phyloP scores from a whole-genome alignment of 768 basidiomycete genomes.

The Nidularia pulvinata region DNA sequence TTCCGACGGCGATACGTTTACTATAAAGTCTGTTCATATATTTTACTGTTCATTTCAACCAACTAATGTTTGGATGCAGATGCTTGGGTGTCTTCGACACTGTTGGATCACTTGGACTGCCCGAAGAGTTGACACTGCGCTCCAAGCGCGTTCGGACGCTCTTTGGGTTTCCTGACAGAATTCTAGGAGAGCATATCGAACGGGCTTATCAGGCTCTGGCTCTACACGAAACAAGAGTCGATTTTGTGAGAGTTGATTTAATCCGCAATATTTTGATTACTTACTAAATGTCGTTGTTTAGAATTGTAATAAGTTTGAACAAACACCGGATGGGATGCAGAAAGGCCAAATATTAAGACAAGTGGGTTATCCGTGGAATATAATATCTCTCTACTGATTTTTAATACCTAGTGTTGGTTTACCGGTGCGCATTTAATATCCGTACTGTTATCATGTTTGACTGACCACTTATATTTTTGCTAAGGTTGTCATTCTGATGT shows the following conservation, averaged over 20 bases:
- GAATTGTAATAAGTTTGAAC: slow-evolving; percentile 65
- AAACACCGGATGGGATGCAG: slow-evolving; percentile 45
- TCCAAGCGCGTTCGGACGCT: slow-evolving; percentile 43
- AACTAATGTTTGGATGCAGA: slow-evolving; percentile 23
- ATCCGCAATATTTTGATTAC: too few species aligned
- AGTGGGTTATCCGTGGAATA: slow-evolving; percentile 25
- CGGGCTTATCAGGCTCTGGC: slow-evolving; percentile 72
- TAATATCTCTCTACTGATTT: neutral
- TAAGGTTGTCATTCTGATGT: slow-evolving; percentile 42
- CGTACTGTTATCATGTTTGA: neutral
- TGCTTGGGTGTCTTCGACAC: slow-evolving; percentile 80
- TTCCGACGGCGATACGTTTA: slow-evolving; percentile 46
- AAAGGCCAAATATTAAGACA: slow-evolving; percentile 66
- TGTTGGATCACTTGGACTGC: slow-evolving; percentile 72
- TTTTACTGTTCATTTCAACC: neutral
- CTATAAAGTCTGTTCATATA: slow-evolving; percentile 48
- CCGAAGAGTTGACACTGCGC: slow-evolving; percentile 56
- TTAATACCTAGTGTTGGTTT: slow-evolving; percentile 64
- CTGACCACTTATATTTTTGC: neutral
- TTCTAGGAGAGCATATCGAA: slow-evolving; percentile 63
- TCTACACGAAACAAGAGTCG: slow-evolving; percentile 62
- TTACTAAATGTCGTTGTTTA: slow-evolving; percentile 17
- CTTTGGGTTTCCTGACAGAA: slow-evolving; percentile 65
- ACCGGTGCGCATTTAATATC: slow-evolving; percentile 37
- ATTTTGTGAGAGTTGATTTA: slow-evolving; percentile 48